phyloP scores from a whole-genome alignment of 192 early-diverging fungal species.

The Coemansia sp. region DNA sequence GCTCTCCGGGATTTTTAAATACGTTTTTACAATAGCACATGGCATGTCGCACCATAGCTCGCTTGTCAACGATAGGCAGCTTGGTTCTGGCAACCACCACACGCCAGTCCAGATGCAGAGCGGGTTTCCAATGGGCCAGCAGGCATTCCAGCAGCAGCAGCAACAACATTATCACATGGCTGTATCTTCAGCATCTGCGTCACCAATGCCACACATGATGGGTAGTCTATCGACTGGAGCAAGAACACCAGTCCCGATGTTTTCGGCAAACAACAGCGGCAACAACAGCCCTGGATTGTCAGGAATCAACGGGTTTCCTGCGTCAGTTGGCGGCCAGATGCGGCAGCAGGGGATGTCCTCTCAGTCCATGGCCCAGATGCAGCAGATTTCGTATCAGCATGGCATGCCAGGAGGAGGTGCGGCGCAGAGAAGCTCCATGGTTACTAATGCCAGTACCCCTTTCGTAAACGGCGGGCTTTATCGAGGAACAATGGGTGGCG shows the following conservation, averaged over 20 bases:
- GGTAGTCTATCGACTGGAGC: conserved; percentile 6
- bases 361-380: conserved; percentile 1
- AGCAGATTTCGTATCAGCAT: conserved; percentile 24
- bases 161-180: conserved; percentile 2
- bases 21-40: neutral
- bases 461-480: conserved; percentile 27
- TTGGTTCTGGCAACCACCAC: neutral
- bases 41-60: neutral
- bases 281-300: conserved; percentile 1
- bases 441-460: conserved; percentile 4
- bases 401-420: neutral
- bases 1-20: neutral
- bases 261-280: neutral
- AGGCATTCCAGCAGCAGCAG: conserved; percentile 11
- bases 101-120: conserved; percentile 7
- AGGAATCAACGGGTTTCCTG: neutral
- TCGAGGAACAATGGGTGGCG: conserved; percentile 11
- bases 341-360: neutral
- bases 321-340: neutral
- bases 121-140: neutral
- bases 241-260: conserved; percentile 4
- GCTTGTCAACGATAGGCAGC: neutral
- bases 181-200: neutral
- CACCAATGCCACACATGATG: neutral
- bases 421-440: conserved; percentile 2